Evolutionary conservation across 1,284 basidiomycete species (phyloP).

Genomic region (Malassezia psittaci): DNA sequence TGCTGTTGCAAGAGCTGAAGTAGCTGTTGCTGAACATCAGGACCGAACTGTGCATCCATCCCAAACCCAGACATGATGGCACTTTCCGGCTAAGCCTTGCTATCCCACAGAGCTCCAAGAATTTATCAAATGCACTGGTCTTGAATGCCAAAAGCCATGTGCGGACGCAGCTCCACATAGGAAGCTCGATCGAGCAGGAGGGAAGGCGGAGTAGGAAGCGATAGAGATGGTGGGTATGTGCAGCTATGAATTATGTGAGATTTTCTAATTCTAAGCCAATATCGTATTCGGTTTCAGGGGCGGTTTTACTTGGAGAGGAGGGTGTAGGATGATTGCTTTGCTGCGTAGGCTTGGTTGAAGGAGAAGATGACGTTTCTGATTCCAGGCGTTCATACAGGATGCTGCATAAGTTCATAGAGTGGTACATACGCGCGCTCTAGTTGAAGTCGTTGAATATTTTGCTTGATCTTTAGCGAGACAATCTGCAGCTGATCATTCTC

Average conservation of each 20-base stretch:
- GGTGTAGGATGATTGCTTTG: not conserved
- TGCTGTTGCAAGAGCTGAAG: conserved; percentile 24
- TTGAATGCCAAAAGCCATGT: not conserved
- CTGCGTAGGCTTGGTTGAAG: not conserved
- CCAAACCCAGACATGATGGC: not conserved
- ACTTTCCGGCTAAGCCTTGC: too few relatives aligned
- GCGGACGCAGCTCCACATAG: not conserved
- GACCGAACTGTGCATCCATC: not conserved
- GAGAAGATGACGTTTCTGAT: conserved; percentile 17
- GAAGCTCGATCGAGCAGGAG: not conserved
- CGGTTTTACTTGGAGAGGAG: not conserved
- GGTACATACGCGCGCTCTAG: conserved; percentile 72
- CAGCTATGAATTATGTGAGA: not conserved
- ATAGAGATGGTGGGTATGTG: not conserved
- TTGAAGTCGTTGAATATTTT: conserved; percentile 75
- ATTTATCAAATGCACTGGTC: too few relatives aligned
- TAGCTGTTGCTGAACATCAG: conserved; percentile 22
- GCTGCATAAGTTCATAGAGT: conserved; percentile 3
- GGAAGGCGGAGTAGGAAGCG: not conserved
- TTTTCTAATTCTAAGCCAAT: not conserved
- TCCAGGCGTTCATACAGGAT: conserved; percentile 39
- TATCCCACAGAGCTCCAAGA: too few relatives aligned
- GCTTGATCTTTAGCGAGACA: conserved; percentile 69
- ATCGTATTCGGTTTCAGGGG: not conserved
- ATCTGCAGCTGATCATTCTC: conserved; percentile 77